phyloP scores from a whole-genome alignment of 129 eudicot genomes.

The Flaveria trinervia region DNA sequence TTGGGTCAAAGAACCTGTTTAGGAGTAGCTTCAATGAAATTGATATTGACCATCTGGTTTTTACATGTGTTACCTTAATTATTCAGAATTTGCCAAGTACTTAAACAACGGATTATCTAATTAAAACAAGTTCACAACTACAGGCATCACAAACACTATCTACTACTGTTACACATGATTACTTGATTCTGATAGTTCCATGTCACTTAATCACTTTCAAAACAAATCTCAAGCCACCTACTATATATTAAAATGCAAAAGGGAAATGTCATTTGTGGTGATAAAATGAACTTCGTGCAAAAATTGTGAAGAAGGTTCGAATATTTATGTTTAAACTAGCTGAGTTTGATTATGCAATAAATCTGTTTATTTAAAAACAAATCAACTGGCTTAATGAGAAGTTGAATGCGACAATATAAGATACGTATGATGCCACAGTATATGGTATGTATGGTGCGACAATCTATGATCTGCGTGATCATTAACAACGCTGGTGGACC shows the following conservation, averaged over 20 bases:
- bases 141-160: background rate
- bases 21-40: background rate
- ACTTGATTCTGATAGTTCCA: background rate
- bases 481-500: conserved; percentile 8
- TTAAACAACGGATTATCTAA: background rate
- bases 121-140: background rate
- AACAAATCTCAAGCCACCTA: background rate
- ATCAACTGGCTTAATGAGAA: background rate
- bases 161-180: background rate
- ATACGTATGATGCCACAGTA: background rate
- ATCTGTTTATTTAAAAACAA: background rate
- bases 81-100: background rate
- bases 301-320: background rate
- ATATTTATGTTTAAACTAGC: conserved; percentile 1
- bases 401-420: background rate
- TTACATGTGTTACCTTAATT: background rate
- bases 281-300: background rate
- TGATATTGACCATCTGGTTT: background rate
- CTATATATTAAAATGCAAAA: too few species aligned
- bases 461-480: conserved; percentile 1
- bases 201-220: background rate
- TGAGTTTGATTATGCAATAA: conserved; percentile 5
- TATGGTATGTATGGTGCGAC: background rate
- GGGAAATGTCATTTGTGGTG: too few species aligned
- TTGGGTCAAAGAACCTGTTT: background rate